Evolutionary conservation across 768 basidiomycete genomes (phyloP).

Genomic region (Clitopilus passeckerianus): DNA sequence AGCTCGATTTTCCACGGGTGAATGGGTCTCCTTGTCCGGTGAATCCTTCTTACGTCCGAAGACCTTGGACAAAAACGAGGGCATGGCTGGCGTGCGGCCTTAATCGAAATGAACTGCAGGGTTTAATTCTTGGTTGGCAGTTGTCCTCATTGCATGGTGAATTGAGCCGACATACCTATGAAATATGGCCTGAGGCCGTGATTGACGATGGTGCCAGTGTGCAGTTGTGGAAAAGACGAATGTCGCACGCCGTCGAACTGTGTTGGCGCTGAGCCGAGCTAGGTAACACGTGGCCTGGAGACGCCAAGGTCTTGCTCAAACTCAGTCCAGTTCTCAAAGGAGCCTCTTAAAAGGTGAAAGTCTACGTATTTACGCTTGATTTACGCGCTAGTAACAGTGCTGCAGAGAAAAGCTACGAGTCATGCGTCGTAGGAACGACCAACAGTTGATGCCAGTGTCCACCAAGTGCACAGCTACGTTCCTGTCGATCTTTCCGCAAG

Average conservation of each 20-base stretch:
- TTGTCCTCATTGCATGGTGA: background rate
- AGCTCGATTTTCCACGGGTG: constrained; percentile 19
- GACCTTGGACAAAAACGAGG: constrained; percentile 74
- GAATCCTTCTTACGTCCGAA: constrained; percentile 64
- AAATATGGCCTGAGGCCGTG: background rate
- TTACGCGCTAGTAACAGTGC: no score
- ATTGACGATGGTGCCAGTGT: background rate
- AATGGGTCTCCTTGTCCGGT: constrained; percentile 38
- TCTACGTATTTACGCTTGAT: background rate
- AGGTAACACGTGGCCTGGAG: background rate
- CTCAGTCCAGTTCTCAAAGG: background rate
- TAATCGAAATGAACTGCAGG: constrained; percentile 10
- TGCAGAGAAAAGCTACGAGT: background rate
- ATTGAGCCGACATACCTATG: background rate
- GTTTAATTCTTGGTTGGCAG: background rate
- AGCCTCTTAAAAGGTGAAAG: background rate
- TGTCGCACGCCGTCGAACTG: background rate
- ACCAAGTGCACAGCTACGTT: background rate
- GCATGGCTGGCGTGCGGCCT: constrained; percentile 34
- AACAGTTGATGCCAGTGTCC: background rate
- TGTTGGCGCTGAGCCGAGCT: background rate
- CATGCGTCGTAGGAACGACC: background rate
- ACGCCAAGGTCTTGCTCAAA: background rate
- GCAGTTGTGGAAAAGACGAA: background rate
- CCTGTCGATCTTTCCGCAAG: background rate